Percentiles rank a stretch among this genome's conserved stretches.
These are phyloP conservation scores for Cutaneotrichosporon mucoides DNA, from an alignment of 1,284 basidiomycete species.

Conservation along the genomic window DNA sequence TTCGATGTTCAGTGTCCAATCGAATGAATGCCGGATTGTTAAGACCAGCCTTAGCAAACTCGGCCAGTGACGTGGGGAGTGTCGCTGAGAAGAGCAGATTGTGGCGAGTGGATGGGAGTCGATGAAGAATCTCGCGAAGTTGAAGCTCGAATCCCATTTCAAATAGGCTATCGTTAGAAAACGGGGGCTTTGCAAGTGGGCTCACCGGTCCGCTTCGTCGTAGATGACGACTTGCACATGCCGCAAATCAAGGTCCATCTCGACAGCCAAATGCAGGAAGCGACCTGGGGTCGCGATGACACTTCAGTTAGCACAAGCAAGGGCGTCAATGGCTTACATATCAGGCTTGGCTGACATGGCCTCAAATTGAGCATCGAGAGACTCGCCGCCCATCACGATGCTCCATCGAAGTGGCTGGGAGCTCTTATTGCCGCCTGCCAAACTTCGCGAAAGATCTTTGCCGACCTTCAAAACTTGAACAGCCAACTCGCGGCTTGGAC, in stretches of 20 bases:
- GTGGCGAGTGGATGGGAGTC: constrained; percentile 80
- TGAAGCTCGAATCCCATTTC: constrained; percentile 97
- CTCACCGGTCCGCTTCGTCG: constrained; percentile 83
- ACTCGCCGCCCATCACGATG: constrained; percentile 91
- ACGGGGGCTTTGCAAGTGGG: not conserved
- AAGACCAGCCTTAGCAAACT: constrained; percentile 95
- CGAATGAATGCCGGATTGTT: constrained; percentile 91
- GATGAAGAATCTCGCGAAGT: constrained; percentile 82
- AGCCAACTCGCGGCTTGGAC: constrained; percentile 91
- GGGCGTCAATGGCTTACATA: constrained; percentile 60
- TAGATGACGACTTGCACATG: constrained; percentile 92
- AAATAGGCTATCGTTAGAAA: constrained; percentile 60
- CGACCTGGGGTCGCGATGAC: constrained; percentile 97
- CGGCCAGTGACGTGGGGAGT: constrained; percentile 89
- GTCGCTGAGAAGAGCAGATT: constrained; percentile 95
- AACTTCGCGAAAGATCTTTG: constrained; percentile 78
- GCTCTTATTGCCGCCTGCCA: constrained; percentile 51
- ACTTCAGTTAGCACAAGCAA: constrained; percentile 50
- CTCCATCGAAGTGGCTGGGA: constrained; percentile 78
- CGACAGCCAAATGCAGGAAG: constrained; percentile 88
- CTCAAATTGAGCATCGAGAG: constrained; percentile 93
- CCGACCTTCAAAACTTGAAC: constrained; percentile 91
- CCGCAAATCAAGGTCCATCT: constrained; percentile 92
- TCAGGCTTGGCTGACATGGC: constrained; percentile 93
- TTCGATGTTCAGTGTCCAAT: constrained; percentile 91